These are phyloP conservation scores for Tetracentron sinense DNA, from an alignment of 164 flowering plant species.

Conservation along the genomic window DNA sequence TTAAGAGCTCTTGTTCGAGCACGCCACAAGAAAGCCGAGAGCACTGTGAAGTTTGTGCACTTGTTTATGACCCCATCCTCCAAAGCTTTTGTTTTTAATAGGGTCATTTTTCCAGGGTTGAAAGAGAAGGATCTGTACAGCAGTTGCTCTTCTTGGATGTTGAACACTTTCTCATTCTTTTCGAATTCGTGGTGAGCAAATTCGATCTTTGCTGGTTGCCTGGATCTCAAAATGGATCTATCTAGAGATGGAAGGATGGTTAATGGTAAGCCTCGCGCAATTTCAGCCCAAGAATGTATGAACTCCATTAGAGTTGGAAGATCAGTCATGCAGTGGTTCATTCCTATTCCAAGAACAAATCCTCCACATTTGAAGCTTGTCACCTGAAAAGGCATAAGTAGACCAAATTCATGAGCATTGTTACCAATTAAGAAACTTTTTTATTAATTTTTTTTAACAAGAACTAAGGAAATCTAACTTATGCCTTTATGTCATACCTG, in stretches of 20 bases:
- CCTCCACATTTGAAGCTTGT: constrained; percentile 2
- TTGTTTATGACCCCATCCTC: not conserved
- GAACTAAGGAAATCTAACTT: no score
- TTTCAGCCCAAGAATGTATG: not conserved
- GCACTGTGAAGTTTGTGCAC: not conserved
- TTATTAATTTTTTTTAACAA: no score
- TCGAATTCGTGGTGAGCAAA: not conserved
- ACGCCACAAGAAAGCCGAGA: not conserved
- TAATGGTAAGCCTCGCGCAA: not conserved
- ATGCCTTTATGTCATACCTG: not conserved
- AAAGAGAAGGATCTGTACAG: not conserved
- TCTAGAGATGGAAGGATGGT: not conserved
- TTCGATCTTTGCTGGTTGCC: not conserved
- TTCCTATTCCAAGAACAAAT: not conserved
- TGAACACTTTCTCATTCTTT: not conserved
- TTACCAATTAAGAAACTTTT: no score
- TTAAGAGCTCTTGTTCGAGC: not conserved
- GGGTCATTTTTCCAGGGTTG: not conserved
- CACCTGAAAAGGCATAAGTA: not conserved
- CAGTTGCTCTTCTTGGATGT: not conserved
- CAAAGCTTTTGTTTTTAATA: not conserved
- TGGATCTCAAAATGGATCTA: not conserved
- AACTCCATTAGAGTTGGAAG: not conserved
- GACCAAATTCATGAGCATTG: not conserved
- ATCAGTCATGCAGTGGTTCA: not conserved